Conservation (phyloP, 1,284 basidiomycete species). For the Sutorius eximius region DNA sequence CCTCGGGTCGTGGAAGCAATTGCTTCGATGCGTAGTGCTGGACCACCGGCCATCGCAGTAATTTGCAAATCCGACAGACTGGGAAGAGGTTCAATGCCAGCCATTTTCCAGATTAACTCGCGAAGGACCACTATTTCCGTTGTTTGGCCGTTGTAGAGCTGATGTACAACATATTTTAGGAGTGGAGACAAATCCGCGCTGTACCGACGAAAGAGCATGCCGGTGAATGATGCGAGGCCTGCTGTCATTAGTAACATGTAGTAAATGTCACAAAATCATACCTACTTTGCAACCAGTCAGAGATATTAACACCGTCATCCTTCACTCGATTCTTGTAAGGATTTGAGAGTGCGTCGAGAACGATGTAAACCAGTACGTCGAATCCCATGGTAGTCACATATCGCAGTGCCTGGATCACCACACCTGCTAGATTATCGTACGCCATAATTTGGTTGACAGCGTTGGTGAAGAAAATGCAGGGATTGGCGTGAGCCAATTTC, state of each 20-base stretch:
- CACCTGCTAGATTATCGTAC: slow-evolving; percentile 92
- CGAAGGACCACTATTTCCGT: slow-evolving; percentile 91
- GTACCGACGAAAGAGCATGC: slow-evolving; percentile 89
- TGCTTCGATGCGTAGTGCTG: slow-evolving; percentile 82
- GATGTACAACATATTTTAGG: slow-evolving; percentile 89
- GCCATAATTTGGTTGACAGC: slow-evolving; percentile 95
- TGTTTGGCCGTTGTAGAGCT: slow-evolving; percentile 79
- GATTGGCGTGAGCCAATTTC: slow-evolving; percentile 92
- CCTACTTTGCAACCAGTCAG: slow-evolving; percentile 93
- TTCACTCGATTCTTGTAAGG: slow-evolving; percentile 85
- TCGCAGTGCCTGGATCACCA: slow-evolving; percentile 88
- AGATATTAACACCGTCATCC: slow-evolving; percentile 88
- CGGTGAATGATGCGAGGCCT: slow-evolving; percentile 92
- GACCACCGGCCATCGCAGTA: slow-evolving; percentile 87
- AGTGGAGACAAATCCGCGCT: slow-evolving; percentile 82
- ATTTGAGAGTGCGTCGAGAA: slow-evolving; percentile 88
- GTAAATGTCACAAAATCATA: slow-evolving; percentile 18
- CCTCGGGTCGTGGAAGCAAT: slow-evolving; percentile 73
- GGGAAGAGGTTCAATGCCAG: slow-evolving; percentile 88
- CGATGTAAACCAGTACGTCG: slow-evolving; percentile 88
- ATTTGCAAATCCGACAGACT: slow-evolving; percentile 89
- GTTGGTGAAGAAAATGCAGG: slow-evolving; percentile 87
- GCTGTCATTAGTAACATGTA: slow-evolving; percentile 15
- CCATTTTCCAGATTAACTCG: slow-evolving; percentile 94
- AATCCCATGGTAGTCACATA: slow-evolving; percentile 92